Evolutionary conservation across 177 flowering plant species (phyloP).

Genomic region (Vitis hybrid): DNA sequence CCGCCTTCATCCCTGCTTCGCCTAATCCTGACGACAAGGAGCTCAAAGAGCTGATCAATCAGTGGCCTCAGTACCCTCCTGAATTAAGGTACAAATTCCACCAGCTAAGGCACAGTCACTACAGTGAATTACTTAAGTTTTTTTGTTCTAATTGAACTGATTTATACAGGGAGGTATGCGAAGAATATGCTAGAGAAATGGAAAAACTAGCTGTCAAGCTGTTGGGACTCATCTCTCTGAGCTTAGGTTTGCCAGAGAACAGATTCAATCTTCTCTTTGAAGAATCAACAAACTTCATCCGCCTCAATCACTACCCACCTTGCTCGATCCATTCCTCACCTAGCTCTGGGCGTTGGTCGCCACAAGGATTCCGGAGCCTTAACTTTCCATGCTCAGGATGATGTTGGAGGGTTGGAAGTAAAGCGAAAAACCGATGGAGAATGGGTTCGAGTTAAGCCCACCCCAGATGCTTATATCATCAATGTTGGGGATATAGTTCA

Average conservation of each 20-base stretch:
- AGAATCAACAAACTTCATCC: slow-evolving; percentile 40
- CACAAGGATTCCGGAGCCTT: slow-evolving; percentile 70
- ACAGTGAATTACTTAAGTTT: neutral
- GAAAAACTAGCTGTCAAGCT: slow-evolving; percentile 44
- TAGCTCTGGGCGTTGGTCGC: slow-evolving; percentile 66
- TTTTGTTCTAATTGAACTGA: neutral
- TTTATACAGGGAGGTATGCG: slow-evolving; percentile 37
- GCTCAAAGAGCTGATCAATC: slow-evolving; percentile 31
- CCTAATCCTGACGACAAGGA: slow-evolving; percentile 25
- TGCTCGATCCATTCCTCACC: slow-evolving; percentile 67
- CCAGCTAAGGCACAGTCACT: too few species aligned
- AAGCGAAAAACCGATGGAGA: slow-evolving; percentile 55
- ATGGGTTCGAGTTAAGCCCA: slow-evolving; percentile 59
- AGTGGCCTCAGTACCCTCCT: slow-evolving; percentile 51
- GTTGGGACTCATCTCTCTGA: slow-evolving; percentile 47
- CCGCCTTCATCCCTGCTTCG: slow-evolving; percentile 35
- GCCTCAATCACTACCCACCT: slow-evolving; percentile 73
- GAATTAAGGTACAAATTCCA: slow-evolving; percentile 35
- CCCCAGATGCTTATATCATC: slow-evolving; percentile 52
- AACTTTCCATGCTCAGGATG: slow-evolving; percentile 62
- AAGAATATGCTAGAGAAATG: slow-evolving; percentile 44
- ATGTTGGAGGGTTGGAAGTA: slow-evolving; percentile 69
- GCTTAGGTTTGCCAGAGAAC: slow-evolving; percentile 52
- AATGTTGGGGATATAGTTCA: slow-evolving; percentile 70
- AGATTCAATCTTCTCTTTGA: slow-evolving; percentile 46